These are phyloP conservation scores for Taiozyma sp. DNA, from an alignment of 1,139 yeast genomes.

Conservation along the genomic window DNA sequence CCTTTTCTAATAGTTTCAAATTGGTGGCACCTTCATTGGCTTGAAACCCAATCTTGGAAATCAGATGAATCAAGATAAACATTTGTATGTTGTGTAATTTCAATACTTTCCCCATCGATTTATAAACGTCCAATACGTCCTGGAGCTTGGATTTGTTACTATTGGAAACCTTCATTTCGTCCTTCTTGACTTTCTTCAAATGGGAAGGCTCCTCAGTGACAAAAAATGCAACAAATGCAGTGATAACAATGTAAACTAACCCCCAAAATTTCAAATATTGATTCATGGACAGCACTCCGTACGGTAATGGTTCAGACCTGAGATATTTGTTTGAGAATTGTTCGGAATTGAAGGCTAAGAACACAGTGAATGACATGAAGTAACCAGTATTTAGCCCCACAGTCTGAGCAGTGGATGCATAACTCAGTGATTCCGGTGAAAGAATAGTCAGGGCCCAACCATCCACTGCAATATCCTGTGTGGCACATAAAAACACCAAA, in stretches of 20 bases:
- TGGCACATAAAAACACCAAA: slow-evolving; percentile 85
- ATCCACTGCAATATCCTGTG: slow-evolving; percentile 98
- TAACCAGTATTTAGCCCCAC: slow-evolving; percentile 92
- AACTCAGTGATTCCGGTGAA: slow-evolving; percentile 74
- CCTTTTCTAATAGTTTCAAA: slow-evolving; percentile 85
- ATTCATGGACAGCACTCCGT: slow-evolving; percentile 68
- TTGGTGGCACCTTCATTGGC: slow-evolving; percentile 96
- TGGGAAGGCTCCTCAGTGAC: slow-evolving; percentile 66
- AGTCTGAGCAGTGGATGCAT: slow-evolving; percentile 96
- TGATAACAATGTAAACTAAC: slow-evolving; percentile 58
- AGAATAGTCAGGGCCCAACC: slow-evolving; percentile 96
- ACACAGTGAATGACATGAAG: slow-evolving; percentile 85
- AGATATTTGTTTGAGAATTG: slow-evolving; percentile 88
- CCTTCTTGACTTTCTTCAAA: slow-evolving; percentile 27
- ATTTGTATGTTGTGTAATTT: slow-evolving; percentile 72
- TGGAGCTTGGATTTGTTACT: slow-evolving; percentile 5
- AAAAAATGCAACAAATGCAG: slow-evolving; percentile 49
- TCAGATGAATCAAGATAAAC: slow-evolving; percentile 65
- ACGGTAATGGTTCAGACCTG: slow-evolving; percentile 50
- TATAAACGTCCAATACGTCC: slow-evolving; percentile 42
- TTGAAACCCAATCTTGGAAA: slow-evolving; percentile 89
- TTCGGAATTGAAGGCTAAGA: slow-evolving; percentile 83
- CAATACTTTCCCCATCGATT: slow-evolving; percentile 71
- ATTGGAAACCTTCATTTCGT: slow-evolving; percentile 24
- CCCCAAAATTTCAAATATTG: slow-evolving; percentile 81